phyloP scores from a whole-genome alignment of 1,284 basidiomycete species.

The Boletus mariae region DNA sequence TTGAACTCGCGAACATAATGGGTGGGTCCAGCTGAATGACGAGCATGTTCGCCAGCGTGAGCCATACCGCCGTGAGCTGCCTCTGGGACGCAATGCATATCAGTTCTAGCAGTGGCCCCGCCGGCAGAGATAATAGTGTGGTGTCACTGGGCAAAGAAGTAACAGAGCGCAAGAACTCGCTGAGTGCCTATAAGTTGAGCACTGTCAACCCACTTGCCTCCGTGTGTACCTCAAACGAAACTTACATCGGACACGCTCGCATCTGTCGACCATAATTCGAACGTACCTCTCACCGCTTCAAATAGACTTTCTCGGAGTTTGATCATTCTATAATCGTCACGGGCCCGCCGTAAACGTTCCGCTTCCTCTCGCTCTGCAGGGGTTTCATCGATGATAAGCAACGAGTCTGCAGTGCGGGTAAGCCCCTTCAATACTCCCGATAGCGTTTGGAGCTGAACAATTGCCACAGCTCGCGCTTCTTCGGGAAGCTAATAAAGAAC shows the following conservation, averaged over 20 bases:
- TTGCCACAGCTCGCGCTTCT: slow-evolving; percentile 56
- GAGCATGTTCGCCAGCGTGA: slow-evolving; percentile 74
- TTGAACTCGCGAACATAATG: slow-evolving; percentile 42
- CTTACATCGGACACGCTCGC: slow-evolving; percentile 72
- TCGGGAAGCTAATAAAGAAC: slow-evolving; percentile 53
- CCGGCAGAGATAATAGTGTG: slow-evolving; percentile 75
- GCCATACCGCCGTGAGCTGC: slow-evolving; percentile 79
- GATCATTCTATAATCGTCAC: slow-evolving; percentile 64
- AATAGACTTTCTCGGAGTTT: slow-evolving; percentile 65
- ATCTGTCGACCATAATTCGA: slow-evolving; percentile 77
- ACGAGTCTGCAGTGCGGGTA: slow-evolving; percentile 69
- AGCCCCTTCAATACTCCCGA: slow-evolving; percentile 82
- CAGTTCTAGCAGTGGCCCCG: slow-evolving; percentile 73
- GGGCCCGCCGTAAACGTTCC: slow-evolving; percentile 52
- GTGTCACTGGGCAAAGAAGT: slow-evolving; percentile 69
- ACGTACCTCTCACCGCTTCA: slow-evolving; percentile 51
- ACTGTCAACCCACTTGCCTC: slow-evolving; percentile 6
- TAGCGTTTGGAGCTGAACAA: slow-evolving; percentile 73
- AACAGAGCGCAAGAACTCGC: slow-evolving; percentile 78
- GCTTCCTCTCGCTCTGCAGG: slow-evolving; percentile 46
- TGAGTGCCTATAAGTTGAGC: slow-evolving; percentile 52
- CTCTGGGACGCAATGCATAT: slow-evolving; percentile 73
- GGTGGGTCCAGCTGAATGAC: slow-evolving; percentile 79
- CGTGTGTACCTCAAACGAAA: slow-evolving; percentile 9
- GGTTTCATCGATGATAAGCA: slow-evolving; percentile 61